Base-by-base conservation (phyloP, 108 stramenopile genomes). In the Epipyxis sp. region DNA sequence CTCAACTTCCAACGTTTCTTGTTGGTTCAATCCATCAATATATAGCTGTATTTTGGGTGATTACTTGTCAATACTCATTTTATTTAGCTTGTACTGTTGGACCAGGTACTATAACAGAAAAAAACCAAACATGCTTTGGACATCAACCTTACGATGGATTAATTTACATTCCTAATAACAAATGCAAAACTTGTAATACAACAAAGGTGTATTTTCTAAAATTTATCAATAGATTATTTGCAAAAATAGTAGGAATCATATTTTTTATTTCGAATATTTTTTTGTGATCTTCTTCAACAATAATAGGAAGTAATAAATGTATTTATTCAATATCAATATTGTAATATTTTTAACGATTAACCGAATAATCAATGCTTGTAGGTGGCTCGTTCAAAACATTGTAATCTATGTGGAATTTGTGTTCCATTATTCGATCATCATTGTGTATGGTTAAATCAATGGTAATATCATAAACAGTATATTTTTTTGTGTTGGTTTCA, bases 361-460 rank as follows among this genome's bases (percentile, higher is more conserved):
- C n/a, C n/a, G n/a, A n/a, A n/a, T n/a, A n/a, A n/a, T n/a, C n/a
- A n/a, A n/a, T n/a, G n/a, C n/a, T n/a, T n/a, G n/a, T n/a, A n/a
- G n/a, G n/a, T 57, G 20, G 54, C 54, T 25, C 54, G 54, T 57
- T 57, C 54, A 25, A 57, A 57, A 25, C 54, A 57, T 25, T 57
- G 54, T 25, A 57, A 25, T 25, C 54, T 57, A 25, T 57, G 54
- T 25, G 54, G 54, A 16, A 20, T 57, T 25, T 57, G 54, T 57
- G 54, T 68, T 16, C 39, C 65, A 20, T 37, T 37, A 13, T 68
- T 68, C 41, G 65, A 68, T 68, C 65, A 68, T 25, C 65, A 68
- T 37, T 68, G 65, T 68, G 65, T 68, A 37, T 68, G 65, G 65
- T 68, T 20, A 57, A 25, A 25, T 25, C 54, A 57, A 16, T 16